Base-by-base conservation (phyloP, 345 rosid species). In the Noccaea bulbosa region DNA sequence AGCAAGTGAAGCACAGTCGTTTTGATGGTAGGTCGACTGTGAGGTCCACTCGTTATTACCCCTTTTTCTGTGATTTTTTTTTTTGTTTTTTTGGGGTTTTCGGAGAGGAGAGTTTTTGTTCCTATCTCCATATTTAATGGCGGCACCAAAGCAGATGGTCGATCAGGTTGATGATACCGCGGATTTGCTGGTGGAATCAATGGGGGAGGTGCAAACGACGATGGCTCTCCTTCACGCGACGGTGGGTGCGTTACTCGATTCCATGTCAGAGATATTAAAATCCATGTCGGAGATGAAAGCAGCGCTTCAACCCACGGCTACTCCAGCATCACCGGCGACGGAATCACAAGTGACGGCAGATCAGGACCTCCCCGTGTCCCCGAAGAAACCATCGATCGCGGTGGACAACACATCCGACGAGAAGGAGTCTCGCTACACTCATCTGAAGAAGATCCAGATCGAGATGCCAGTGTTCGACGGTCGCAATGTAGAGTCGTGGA, bases 401-500 rank as follows among this genome's bases (percentile, higher is more conserved):
- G 38, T 20, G 2, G 62, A 71, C 40, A 45, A 0, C 33, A 7
- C 40, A 15, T 5, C 22, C 56, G 17, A 17, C 2, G 55, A 45
- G 30, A 16, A 63, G 10, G 6, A 46, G 62, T 4, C 69, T 65
- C 58, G 40, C 27, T n/a, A 12, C 65, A n/a, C 35, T 15, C 2
- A 20, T 1, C 0, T 51, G 11, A 73, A 41, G 67, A 73, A 45
- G 30, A 20, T 44, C 33, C 17, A 58, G 66, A 9, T 66, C 47
- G 77, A 73, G 72, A 73, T 73, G 62, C 77, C 77, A 50, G 32
- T 51, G 7, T 73, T 73, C 62, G 40, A 58, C 7, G 77, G 77
- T 24, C 3, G 2, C 30, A 14, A 66, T 33, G 48, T 59, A 3
- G 7, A 41, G 49, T 41, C 9, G 1, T 74, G 72, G 78, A 51